Conservation (phyloP, 257 asterid species). For the Vinca minor region DNA sequence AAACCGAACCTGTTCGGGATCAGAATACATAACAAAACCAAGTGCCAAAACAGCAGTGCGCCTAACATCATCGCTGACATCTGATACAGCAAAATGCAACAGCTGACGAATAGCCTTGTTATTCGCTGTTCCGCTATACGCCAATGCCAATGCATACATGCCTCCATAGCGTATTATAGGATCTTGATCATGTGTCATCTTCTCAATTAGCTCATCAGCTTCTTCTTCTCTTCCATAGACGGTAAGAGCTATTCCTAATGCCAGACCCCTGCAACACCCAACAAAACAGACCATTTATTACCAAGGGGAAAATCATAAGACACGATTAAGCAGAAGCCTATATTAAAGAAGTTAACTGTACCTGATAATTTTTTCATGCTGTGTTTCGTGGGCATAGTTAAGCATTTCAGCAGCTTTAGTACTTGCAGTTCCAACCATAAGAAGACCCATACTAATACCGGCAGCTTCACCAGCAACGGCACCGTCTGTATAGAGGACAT, state of each 20-base stretch:
- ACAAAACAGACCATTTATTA: not conserved
- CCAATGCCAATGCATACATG: conserved; percentile 96
- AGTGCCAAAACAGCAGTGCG: conserved; percentile 97
- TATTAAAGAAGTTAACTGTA: conserved; percentile 16
- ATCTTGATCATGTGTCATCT: conserved; percentile 97
- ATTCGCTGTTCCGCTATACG: conserved; percentile 91
- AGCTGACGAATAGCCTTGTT: conserved; percentile 93
- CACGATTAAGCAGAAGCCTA: not conserved
- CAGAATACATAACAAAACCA: conserved; percentile 85
- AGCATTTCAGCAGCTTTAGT: conserved; percentile 95
- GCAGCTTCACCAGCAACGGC: conserved; percentile 99
- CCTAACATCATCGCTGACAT: conserved; percentile 92
- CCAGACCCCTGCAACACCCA: conserved; percentile 59
- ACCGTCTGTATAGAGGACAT: conserved; percentile 83
- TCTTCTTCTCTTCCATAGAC: conserved; percentile 97
- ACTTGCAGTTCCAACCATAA: conserved; percentile 97
- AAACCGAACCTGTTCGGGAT: conserved; percentile 74
- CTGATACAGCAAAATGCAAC: conserved; percentile 97
- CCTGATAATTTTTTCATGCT: conserved; percentile 96
- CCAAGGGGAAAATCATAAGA: no score
- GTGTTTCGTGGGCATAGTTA: conserved; percentile 96
- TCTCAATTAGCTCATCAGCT: conserved; percentile 89
- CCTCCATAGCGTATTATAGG: conserved; percentile 97
- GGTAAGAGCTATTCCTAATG: conserved; percentile 91
- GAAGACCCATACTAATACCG: conserved; percentile 91